Conservation (phyloP, 306 rosid genomes). For the Trifolium fragiferum region DNA sequence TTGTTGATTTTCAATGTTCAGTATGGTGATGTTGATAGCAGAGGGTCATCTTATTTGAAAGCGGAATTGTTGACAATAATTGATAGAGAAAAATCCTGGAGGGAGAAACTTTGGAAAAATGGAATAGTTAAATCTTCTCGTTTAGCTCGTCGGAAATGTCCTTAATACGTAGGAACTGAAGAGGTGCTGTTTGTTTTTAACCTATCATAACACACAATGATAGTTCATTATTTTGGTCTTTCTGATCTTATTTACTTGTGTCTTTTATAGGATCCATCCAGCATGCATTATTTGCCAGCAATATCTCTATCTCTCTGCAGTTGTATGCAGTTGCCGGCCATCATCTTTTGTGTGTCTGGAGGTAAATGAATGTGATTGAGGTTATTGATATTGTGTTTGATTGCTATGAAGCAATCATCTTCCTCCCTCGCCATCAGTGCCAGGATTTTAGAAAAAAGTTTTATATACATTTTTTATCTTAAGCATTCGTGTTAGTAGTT, state of each 20-base stretch:
- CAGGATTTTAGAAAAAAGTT: conserved; percentile 28
- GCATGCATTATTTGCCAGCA: conserved; percentile 91
- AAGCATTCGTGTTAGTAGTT: conserved; percentile 12
- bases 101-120: conserved; percentile 91
- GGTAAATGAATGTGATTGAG: conserved; percentile 56
- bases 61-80: conserved; percentile 72
- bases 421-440: conserved; percentile 24
- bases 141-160: conserved; percentile 72
- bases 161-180: conserved; percentile 83
- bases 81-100: conserved; percentile 74
- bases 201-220: conserved; percentile 33
- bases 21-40: conserved; percentile 66
- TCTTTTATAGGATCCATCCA: conserved; percentile 76
- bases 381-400: conserved; percentile 34
- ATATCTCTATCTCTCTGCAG: conserved; percentile 92
- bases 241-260: conserved; percentile 42
- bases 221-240: conserved; percentile 30
- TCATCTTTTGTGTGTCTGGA: conserved; percentile 86
- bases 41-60: conserved; percentile 74
- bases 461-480: not conserved
- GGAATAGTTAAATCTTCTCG: conserved; percentile 76
- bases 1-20: conserved; percentile 50
- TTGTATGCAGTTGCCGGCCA: conserved; percentile 83
- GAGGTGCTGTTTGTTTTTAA: conserved; percentile 63
- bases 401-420: conserved; percentile 20